Base-by-base conservation (phyloP, 108 stramenopile genomes). In the Nitzschia putrida region DNA sequence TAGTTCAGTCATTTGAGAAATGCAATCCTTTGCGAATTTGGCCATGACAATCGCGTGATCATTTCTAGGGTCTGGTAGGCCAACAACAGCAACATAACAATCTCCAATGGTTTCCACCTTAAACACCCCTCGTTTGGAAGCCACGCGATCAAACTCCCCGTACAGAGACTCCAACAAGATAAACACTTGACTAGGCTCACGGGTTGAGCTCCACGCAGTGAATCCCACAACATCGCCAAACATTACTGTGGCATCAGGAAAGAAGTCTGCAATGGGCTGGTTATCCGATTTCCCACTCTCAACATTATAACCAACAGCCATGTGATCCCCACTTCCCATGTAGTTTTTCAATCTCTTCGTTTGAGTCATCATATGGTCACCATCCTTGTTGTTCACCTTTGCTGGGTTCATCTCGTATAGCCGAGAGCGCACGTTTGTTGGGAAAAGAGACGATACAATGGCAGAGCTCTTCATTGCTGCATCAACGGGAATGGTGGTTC, bases 391-490 rank as follows among this genome's bases (percentile, higher is more conserved):
- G 20, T 56, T 21, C 2, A 2, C 4, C 2, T 21, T 34, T 34
- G 29, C 29, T 34, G 29, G 29, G 38, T n/a, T 20, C 59, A 13
- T 18, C 14, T 52, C 34, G 8, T 29, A 50, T 13, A 56, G 16
- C 5, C 57, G 40, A 29, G 26, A 39, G 11, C 56, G 18, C 12
- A 69, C 56, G 22, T 39, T 57, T 56, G 25, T 26, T 16, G 74
- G 74, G 21, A 74, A 74, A 7, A 74, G 57, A 16, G 66, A 68
- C 21, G 65, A 59, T 7, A 74, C 74, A n/a, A 74, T 68, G 13
- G 74, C 74, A 18, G 41, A 64, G 16, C 53, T 55, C 21, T 54
- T 34, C 2, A 68, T 26, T 23, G 74, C 74, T 49, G 47, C 14
- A 18, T 16, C 18, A 18, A 18, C 29, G 6, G 3, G 18, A 6